These are phyloP conservation scores for Kwoniella sp. DNA, from an alignment of 768 basidiomycete species.

Conservation along the genomic window DNA sequence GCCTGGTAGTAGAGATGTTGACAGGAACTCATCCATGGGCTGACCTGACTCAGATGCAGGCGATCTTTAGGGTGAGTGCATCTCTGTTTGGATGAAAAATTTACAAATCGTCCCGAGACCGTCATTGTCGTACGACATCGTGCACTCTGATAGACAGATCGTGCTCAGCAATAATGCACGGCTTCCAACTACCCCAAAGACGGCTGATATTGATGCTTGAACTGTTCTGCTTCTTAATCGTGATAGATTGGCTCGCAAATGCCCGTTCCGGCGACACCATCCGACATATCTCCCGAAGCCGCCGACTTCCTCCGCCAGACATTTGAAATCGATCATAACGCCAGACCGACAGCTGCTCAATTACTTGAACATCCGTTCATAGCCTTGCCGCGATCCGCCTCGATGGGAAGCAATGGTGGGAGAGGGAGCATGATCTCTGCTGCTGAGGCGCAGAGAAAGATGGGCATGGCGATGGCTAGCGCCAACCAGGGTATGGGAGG, in stretches of 20 bases:
- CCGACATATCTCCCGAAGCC: slow-evolving; percentile 86
- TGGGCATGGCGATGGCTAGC: slow-evolving; percentile 32
- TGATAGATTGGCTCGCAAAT: slow-evolving; percentile 79
- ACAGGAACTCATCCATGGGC: slow-evolving; percentile 96
- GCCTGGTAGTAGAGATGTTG: slow-evolving; percentile 93
- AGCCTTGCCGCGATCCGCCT: slow-evolving; percentile 19
- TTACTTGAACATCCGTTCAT: slow-evolving; percentile 78
- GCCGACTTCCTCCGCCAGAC: slow-evolving; percentile 82
- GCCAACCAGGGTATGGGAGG: slow-evolving; percentile 31
- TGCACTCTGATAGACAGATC: too few species aligned
- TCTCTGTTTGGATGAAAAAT: too few species aligned
- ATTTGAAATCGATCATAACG: slow-evolving; percentile 82
- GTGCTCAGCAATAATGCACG: too few species aligned
- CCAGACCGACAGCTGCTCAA: slow-evolving; percentile 75
- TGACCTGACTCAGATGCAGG: slow-evolving; percentile 96
- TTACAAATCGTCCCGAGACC: too few species aligned
- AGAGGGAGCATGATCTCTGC: slow-evolving; percentile 15
- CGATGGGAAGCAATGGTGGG: neutral
- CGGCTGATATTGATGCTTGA: too few species aligned
- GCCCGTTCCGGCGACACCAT: slow-evolving; percentile 81
- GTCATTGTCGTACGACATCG: too few species aligned
- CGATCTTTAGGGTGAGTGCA: slow-evolving; percentile 82
- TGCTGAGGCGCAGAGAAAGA: slow-evolving; percentile 33
- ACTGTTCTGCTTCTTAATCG: neutral
- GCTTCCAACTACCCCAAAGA: too few species aligned